A percentile compares a stretch with the other conserved stretches of the same genome.
Evolutionary conservation across 225 moss, liverwort and hornwort genomes (phyloP).

Genomic region (Pseudoscleropodium purum): DNA sequence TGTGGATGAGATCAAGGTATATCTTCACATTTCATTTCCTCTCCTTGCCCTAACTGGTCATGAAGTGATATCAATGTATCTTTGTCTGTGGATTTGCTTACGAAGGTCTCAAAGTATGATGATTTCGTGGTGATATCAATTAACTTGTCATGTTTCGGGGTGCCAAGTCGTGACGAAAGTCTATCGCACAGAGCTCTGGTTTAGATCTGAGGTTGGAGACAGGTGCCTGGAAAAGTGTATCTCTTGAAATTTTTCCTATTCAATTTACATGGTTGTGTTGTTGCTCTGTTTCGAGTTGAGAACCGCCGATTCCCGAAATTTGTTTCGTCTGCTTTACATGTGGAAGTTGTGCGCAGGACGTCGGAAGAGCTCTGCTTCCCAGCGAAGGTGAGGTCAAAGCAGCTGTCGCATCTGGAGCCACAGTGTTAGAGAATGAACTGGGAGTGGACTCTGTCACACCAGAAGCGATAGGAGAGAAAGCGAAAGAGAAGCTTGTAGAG

Average conservation of each 20-base stretch:
- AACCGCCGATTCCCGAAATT: not conserved
- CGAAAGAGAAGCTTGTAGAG: not conserved
- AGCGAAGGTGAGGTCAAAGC: conserved; percentile 35
- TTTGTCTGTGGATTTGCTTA: not conserved
- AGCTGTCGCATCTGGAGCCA: conserved; percentile 43
- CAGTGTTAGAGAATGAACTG: conserved; percentile 26
- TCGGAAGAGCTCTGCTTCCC: conserved; percentile 43
- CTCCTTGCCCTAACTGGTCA: not conserved
- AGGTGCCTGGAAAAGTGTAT: not conserved
- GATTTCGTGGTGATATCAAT: not conserved
- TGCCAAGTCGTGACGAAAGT: not conserved
- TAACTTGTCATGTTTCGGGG: not conserved
- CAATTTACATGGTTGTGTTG: too few species aligned
- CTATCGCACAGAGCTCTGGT: not conserved
- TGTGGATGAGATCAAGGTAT: conserved; percentile 66
- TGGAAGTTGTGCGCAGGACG: conserved; percentile 26
- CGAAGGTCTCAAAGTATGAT: not conserved
- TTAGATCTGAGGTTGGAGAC: not conserved
- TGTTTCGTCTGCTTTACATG: not conserved
- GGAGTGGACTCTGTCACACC: conserved; percentile 19
- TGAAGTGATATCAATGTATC: not conserved
- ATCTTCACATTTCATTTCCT: not conserved
- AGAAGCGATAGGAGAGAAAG: conserved; percentile 21
- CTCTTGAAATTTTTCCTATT: not conserved
- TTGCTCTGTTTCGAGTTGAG: not conserved